Evolutionary conservation across 768 basidiomycete genomes (phyloP).

Genomic region (Tulasnella sp.): DNA sequence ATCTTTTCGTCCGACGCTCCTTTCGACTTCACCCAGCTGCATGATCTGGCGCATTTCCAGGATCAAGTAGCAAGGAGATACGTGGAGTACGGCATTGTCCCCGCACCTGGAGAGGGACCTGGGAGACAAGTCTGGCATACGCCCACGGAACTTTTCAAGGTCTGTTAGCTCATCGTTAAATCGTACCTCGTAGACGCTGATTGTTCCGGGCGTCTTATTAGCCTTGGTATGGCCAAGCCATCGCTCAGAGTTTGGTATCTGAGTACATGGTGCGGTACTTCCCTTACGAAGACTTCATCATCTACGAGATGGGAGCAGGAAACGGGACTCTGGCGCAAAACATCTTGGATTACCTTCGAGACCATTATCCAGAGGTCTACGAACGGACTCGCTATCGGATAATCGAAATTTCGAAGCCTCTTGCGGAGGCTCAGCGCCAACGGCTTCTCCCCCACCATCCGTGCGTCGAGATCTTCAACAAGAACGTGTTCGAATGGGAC

Average conservation of each 20-base stretch:
- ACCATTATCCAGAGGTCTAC: slow-evolving; percentile 87
- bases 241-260: slow-evolving; percentile 84
- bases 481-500: slow-evolving; percentile 87
- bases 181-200: neutral
- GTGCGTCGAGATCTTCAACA: slow-evolving; percentile 68
- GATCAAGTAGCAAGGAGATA: slow-evolving; percentile 79
- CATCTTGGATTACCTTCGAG: slow-evolving; percentile 77
- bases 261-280: slow-evolving; percentile 95
- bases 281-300: slow-evolving; percentile 92
- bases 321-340: slow-evolving; percentile 94
- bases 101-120: slow-evolving; percentile 51
- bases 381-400: slow-evolving; percentile 91
- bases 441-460: slow-evolving; percentile 66
- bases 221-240: slow-evolving; percentile 94
- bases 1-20: slow-evolving; percentile 74
- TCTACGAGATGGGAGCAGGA: slow-evolving; percentile 98
- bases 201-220: slow-evolving; percentile 42
- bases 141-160: slow-evolving; percentile 97
- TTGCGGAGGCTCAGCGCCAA: slow-evolving; percentile 71
- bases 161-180: slow-evolving; percentile 44
- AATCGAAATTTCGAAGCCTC: slow-evolving; percentile 86
- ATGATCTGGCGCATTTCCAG: slow-evolving; percentile 76
- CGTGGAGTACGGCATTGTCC: slow-evolving; percentile 57
- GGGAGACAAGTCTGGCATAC: slow-evolving; percentile 98
- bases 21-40: slow-evolving; percentile 71